phyloP scores from a whole-genome alignment of 108 stramenopile species.

The Seminavis robusta region DNA sequence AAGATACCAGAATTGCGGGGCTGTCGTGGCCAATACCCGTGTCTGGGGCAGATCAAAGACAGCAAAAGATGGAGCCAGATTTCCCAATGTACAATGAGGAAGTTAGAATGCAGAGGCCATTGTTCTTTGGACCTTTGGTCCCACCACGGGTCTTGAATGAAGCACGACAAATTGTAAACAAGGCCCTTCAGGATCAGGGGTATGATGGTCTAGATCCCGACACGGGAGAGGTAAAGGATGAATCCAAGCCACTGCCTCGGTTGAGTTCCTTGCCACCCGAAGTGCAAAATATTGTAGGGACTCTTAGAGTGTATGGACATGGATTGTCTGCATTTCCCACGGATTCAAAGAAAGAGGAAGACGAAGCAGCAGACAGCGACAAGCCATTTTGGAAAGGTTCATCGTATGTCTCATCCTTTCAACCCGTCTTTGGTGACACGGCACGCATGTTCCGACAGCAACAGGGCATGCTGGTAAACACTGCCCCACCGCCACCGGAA shows the following conservation, averaged over 20 bases:
- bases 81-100: constrained; percentile 61
- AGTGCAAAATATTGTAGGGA: constrained; percentile 66
- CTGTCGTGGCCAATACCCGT: not conserved
- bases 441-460: constrained; percentile 20
- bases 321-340: constrained; percentile 49
- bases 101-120: constrained; percentile 67
- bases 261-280: constrained; percentile 31
- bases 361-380: constrained; percentile 3
- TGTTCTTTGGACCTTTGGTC: constrained; percentile 77
- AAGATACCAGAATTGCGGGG: not conserved
- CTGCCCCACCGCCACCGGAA: not conserved
- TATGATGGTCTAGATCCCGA: constrained; percentile 16
- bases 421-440: constrained; percentile 56
- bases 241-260: constrained; percentile 19
- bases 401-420: constrained; percentile 48
- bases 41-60: too few relatives aligned
- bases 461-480: not conserved
- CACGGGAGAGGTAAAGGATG: constrained; percentile 4
- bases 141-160: constrained; percentile 69
- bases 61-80: constrained; percentile 6
- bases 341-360: constrained; percentile 7
- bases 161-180: constrained; percentile 35
- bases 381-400: constrained; percentile 12
- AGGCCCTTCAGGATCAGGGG: constrained; percentile 11
- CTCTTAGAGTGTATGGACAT: constrained; percentile 70